These are phyloP conservation scores for Rhododendron ovatum DNA, from an alignment of 148 eudicot genomes.

Conservation along the genomic window DNA sequence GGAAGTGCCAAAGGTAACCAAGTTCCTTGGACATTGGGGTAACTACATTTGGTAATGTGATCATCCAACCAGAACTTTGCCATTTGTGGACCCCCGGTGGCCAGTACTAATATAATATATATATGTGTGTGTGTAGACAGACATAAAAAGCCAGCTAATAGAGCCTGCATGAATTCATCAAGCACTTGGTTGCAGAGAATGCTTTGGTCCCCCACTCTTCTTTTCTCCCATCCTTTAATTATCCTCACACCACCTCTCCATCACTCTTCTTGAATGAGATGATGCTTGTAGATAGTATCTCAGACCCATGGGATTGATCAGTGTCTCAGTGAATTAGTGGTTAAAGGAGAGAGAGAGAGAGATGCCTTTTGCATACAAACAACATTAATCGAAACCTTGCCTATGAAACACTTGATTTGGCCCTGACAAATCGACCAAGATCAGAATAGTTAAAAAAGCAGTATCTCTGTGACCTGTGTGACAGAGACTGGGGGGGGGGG, in stretches of 20 bases:
- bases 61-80: no score
- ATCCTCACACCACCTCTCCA: not conserved
- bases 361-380: not conserved
- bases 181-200: not conserved
- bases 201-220: constrained; percentile 20
- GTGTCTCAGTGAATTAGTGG: not conserved
- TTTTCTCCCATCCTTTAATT: not conserved
- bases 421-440: constrained; percentile 4
- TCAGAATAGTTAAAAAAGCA: not conserved
- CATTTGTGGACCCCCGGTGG: not conserved
- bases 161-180: constrained; percentile 1
- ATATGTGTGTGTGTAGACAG: not conserved
- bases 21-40: not conserved
- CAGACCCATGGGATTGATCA: constrained; percentile 12
- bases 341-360: not conserved
- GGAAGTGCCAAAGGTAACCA: not conserved
- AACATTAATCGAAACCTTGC: not conserved
- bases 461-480: not conserved
- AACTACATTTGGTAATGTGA: not conserved
- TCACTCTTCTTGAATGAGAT: not conserved
- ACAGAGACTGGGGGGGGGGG: no score
- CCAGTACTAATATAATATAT: no score
- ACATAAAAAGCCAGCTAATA: constrained; percentile 16
- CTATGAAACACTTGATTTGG: not conserved
- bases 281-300: not conserved